Conservation (phyloP, 768 basidiomycete genomes). For the Leucocoprinus sp. region DNA sequence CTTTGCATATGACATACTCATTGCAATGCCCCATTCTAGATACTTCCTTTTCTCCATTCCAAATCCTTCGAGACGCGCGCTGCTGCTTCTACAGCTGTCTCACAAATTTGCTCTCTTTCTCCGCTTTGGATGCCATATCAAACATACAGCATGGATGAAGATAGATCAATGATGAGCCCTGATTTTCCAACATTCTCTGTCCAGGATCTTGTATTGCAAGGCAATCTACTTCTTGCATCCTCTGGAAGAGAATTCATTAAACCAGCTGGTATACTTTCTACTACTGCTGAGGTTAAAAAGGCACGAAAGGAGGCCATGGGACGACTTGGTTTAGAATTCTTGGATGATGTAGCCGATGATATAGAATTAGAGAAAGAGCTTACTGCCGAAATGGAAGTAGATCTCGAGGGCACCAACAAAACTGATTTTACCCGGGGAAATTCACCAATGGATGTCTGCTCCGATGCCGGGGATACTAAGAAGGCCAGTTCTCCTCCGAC, state of each 20-base stretch:
- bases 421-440: conserved; percentile 3
- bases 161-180: conserved; percentile 28
- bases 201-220: conserved; percentile 64
- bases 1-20: conserved; percentile 7
- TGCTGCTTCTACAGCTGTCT: conserved; percentile 83
- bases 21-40: conserved; percentile 32
- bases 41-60: conserved; percentile 85
- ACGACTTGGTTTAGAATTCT: conserved; percentile 80
- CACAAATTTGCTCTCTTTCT: conserved; percentile 76
- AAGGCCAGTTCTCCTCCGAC: conserved; percentile 31
- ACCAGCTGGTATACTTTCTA: conserved; percentile 63
- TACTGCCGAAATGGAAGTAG: conserved; percentile 46
- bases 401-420: conserved; percentile 21
- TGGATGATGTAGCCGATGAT: conserved; percentile 71
- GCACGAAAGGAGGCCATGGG: conserved; percentile 86
- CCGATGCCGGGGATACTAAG: conserved; percentile 26
- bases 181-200: conserved; percentile 75
- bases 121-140: conserved; percentile 68
- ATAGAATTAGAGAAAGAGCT: conserved; percentile 85
- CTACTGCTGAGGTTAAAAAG: conserved; percentile 72
- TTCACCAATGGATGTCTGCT: conserved; percentile 29
- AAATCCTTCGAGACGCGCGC: conserved; percentile 89
- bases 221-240: conserved; percentile 76
- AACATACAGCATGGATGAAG: conserved; percentile 19
- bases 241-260: conserved; percentile 89